Evolutionary conservation across 2,329 filamentous ascomycete species (phyloP), one percentile per base, ranked within the genome.

Genomic region (Trichothecium roseum): DNA sequence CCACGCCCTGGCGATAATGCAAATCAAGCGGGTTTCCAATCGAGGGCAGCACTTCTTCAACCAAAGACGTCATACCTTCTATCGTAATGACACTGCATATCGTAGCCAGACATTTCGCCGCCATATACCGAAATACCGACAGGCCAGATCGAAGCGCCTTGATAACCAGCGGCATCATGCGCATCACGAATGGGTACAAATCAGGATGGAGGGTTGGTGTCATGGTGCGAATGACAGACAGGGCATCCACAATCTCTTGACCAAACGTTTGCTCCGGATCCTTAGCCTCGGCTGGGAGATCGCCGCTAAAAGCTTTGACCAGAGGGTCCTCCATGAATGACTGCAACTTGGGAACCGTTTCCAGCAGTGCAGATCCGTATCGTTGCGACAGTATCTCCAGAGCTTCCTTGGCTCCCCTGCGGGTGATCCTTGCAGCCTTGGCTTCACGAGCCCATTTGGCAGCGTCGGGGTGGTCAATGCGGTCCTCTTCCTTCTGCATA

Each of bases 21-120:
- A 95, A 72, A 50, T 98, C 89, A 40, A 93, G 62, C 1, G 86
- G 82, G 48, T 95, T 95, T 63, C 72, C 91, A 57, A 96, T 94
- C 2, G 84, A 84, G 5, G 91, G 91, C 30, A 98, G 60, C 8
- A 98, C 86, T 51, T 86, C 83, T 56, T 96, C 85, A 1, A 98
- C 91, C 16, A 98, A 67, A 54, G 89, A 87, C 0, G 89, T 98
- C 80, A 98, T 95, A 35, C 86, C 91, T 43, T 94, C 81, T 5
- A 96, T 82, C 0, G 86, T 85, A 47, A 98, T 93, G 45, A 96
- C 83, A 54, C 89, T 98, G 68, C 93, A 98, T 30, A 96, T 82
- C 2, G 91, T 98, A 8, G 91, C 93, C 55, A 98, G 78, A 54
- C 91, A 96, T 57, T 98, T 98, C 1, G 91, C 91, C 17, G 91